Evolutionary conservation across 1,139 yeast species (phyloP).

Genomic region (Debaryomyces coudertii): DNA sequence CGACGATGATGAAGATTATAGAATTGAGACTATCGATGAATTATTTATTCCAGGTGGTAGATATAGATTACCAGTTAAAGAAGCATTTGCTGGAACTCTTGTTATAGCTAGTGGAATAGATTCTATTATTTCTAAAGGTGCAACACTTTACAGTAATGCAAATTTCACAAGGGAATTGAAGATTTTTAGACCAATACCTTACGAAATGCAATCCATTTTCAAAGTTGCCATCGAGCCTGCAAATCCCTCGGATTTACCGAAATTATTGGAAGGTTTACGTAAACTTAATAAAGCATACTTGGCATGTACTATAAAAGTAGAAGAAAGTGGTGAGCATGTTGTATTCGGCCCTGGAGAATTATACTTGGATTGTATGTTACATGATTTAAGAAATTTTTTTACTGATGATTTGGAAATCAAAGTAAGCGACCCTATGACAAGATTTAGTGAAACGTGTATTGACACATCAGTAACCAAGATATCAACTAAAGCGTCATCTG

Average conservation of each 20-base stretch:
- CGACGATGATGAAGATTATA: constrained; percentile 57
- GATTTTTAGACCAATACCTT: constrained; percentile 46
- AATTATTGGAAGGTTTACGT: constrained; percentile 67
- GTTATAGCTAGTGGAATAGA: constrained; percentile 71
- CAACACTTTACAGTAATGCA: constrained; percentile 45
- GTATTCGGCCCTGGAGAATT: constrained; percentile 85
- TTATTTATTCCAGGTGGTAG: constrained; percentile 73
- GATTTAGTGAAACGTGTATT: constrained; percentile 76
- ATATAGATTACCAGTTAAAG: constrained; percentile 59
- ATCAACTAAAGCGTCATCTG: constrained; percentile 55
- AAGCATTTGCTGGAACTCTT: constrained; percentile 64
- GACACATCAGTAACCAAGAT: constrained; percentile 72
- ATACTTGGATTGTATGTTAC: constrained; percentile 80
- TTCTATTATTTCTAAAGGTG: constrained; percentile 56
- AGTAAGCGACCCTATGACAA: constrained; percentile 83
- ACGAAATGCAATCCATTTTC: constrained; percentile 60
- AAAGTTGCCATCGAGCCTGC: constrained; percentile 85
- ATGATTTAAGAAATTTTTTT: constrained; percentile 67
- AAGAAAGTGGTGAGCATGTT: constrained; percentile 88
- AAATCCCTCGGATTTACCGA: constrained; percentile 77
- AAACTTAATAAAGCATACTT: constrained; percentile 65
- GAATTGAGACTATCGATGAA: constrained; percentile 45
- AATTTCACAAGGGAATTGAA: constrained; percentile 9
- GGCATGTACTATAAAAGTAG: constrained; percentile 68
- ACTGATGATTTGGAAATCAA: constrained; percentile 69